A percentile compares a stretch with the other conserved stretches of the same genome.
Conservation (phyloP, 768 basidiomycete genomes). For the Lenzites betulinus region DNA sequence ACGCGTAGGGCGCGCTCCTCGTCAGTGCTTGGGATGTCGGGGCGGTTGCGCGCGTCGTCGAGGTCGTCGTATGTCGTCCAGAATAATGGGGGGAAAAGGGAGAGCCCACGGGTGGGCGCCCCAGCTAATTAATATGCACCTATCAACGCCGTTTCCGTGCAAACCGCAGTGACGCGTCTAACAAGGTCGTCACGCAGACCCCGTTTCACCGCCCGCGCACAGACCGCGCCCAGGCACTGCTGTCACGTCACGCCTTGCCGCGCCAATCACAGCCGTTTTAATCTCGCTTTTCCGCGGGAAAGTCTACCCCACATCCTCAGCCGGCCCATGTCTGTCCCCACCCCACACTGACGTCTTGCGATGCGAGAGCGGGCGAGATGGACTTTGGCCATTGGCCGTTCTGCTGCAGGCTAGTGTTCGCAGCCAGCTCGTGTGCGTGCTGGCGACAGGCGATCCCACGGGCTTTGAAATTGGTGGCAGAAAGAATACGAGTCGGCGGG, state of each 20-base stretch:
- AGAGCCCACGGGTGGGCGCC: neutral
- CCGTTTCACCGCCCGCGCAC: conserved; percentile 8
- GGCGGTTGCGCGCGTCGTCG: conserved; percentile 13
- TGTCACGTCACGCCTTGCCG: conserved; percentile 18
- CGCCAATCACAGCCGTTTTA: conserved; percentile 6
- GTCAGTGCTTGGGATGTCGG: conserved; percentile 9
- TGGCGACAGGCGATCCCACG: too few species aligned
- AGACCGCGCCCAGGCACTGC: conserved; percentile 12
- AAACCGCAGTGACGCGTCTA: neutral
- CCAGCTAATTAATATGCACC: conserved; percentile 20
- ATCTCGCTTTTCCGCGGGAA: conserved; percentile 6
- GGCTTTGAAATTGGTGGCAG: too few species aligned
- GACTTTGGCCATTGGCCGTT: neutral
- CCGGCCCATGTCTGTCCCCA: neutral
- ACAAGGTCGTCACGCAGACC: neutral
- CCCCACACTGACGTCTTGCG: conserved; percentile 20
- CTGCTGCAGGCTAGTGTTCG: too few species aligned
- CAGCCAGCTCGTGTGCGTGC: too few species aligned
- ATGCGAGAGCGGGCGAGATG: neutral
- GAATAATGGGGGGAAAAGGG: conserved; percentile 5
- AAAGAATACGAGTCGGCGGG: too few species aligned
- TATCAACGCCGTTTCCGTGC: conserved; percentile 5
- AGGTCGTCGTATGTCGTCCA: conserved; percentile 12
- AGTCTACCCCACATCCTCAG: conserved; percentile 10
- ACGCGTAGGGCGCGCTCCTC: conserved; percentile 21